Conservation (phyloP, 2,329 filamentous ascomycete genomes). For the Eutypa lata region DNA sequence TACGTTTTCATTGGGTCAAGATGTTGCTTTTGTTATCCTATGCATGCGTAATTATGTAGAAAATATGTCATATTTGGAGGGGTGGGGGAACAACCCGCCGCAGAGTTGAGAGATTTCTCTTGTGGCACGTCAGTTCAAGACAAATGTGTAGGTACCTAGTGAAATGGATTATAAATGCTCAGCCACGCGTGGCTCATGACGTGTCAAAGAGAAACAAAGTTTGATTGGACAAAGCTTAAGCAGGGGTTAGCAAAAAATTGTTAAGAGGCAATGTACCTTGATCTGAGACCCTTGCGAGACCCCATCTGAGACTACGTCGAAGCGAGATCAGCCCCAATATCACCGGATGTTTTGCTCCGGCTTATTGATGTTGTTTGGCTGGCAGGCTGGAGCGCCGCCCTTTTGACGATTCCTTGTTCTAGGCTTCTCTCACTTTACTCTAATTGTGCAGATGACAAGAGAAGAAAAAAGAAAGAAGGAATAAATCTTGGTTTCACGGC, state of each 20-base stretch:
- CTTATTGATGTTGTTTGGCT: background rate
- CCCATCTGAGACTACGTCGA: background rate
- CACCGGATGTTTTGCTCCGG: background rate
- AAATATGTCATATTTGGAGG: background rate
- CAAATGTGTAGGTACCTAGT: too few relatives aligned
- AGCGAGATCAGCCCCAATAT: background rate
- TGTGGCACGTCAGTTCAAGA: background rate
- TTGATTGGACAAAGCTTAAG: background rate
- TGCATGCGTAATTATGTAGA: background rate
- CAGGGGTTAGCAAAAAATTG: slow-evolving; percentile 12
- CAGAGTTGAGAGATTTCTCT: background rate
- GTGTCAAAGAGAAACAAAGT: background rate
- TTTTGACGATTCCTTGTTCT: too few relatives aligned
- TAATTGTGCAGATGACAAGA: too few relatives aligned
- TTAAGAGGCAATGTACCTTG: slow-evolving; percentile 18
- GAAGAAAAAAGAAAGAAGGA: too few relatives aligned
- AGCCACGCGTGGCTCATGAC: background rate
- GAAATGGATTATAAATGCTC: background rate
- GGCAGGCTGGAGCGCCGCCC: too few relatives aligned
- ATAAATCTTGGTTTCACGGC: too few relatives aligned
- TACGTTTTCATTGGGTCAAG: too few relatives aligned
- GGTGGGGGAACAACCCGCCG: background rate
- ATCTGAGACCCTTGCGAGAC: background rate
- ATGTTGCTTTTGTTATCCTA: too few relatives aligned
- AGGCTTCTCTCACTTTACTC: too few relatives aligned